A percentile compares a stretch with the other conserved stretches of the same genome.
Conservation (phyloP, 495 filamentous ascomycete species). For the Aspergillus sparsus region DNA sequence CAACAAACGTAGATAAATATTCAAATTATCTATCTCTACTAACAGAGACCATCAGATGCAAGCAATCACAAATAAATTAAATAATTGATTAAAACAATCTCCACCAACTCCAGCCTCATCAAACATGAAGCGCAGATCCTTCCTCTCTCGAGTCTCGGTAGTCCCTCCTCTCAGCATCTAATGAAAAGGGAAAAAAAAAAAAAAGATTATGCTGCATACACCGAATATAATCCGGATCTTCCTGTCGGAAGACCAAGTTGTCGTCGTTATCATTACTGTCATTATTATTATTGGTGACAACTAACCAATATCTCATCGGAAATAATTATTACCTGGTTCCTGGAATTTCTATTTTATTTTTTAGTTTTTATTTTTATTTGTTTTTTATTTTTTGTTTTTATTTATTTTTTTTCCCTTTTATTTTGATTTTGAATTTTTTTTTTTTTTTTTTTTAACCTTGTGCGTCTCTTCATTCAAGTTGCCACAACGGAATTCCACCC, state of each 20-base stretch:
- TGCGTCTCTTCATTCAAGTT: neutral
- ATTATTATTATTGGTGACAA: no score
- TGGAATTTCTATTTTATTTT: no score
- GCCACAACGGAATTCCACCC: neutral
- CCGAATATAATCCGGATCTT: neutral
- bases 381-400: neutral
- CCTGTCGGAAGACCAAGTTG: no score
- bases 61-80: neutral
- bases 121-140: slow-evolving; percentile 13
- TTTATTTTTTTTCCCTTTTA: neutral
- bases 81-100: slow-evolving; percentile 10
- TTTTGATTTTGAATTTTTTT: neutral
- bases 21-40: neutral
- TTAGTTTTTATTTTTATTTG: no score
- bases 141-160: neutral
- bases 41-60: neutral
- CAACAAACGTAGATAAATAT: neutral
- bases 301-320: no score
- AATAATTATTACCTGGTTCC: no score
- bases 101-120: slow-evolving; percentile 8
- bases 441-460: neutral
- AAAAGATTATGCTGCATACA: neutral
- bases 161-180: slow-evolving; percentile 1
- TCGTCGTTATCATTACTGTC: no score
- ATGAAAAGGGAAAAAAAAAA: neutral